Evolutionary conservation across 139 green algal genomes (phyloP).

Genomic region (Coelastrella sp.): DNA sequence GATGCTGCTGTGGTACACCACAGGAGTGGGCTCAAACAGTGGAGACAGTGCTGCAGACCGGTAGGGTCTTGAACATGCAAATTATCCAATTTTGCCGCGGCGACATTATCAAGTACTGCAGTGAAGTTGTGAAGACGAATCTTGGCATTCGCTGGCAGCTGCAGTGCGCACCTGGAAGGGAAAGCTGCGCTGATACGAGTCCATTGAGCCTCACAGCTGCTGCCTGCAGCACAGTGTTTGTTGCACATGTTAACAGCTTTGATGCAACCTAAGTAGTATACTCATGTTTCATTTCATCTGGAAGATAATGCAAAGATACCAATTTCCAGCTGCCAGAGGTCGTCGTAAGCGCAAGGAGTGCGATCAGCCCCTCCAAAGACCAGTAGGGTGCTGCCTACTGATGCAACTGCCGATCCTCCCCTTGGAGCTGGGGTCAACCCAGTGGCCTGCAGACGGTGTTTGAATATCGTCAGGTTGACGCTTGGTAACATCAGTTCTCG

Average conservation of each 20-base stretch:
- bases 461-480: not conserved
- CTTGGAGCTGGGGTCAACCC: not conserved
- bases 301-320: not conserved
- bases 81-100: too few relatives aligned
- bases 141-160: not conserved
- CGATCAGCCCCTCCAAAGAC: conserved; percentile 10
- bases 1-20: not conserved
- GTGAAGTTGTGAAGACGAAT: not conserved
- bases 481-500: too few relatives aligned
- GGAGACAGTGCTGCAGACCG: too few relatives aligned
- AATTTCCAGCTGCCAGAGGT: not conserved
- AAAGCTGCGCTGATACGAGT: not conserved
- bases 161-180: not conserved
- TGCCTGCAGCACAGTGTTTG: not conserved
- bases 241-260: not conserved
- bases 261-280: not conserved
- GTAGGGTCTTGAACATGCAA: too few relatives aligned
- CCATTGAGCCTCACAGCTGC: not conserved
- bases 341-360: not conserved
- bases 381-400: not conserved
- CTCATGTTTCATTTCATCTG: too few relatives aligned
- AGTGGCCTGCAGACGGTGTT: not conserved
- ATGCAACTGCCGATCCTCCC: not conserved
- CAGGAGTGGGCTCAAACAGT: too few relatives aligned
- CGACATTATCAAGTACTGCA: too few relatives aligned